Evolutionary conservation across 2,329 filamentous ascomycete species (phyloP).

Genomic region (Colletotrichum sp.): DNA sequence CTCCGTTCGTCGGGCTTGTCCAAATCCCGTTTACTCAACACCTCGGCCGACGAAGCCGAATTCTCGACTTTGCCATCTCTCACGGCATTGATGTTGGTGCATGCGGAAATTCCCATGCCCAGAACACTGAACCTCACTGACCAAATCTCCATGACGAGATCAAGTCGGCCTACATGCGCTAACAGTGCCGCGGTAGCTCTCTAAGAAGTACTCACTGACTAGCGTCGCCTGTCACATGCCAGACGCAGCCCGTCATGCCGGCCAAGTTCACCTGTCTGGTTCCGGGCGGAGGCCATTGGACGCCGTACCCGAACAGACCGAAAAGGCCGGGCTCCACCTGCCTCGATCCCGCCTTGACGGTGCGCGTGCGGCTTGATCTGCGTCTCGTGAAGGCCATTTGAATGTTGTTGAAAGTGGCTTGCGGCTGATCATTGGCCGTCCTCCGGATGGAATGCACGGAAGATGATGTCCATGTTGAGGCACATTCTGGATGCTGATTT

Average conservation of each 20-base stretch:
- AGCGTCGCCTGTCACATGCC: slow-evolving; percentile 7
- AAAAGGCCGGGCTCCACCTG: slow-evolving; percentile 8
- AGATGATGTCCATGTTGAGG: neutral
- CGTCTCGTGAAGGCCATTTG: neutral
- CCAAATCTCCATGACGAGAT: neutral
- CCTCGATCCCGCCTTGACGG: neutral
- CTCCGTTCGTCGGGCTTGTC: neutral
- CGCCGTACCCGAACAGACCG: slow-evolving; percentile 6
- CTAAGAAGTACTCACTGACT: neutral
- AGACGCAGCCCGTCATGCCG: neutral
- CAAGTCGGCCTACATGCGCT: neutral
- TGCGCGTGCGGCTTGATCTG: neutral
- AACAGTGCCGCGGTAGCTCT: neutral
- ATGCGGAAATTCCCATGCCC: neutral
- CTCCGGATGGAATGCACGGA: neutral
- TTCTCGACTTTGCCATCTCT: neutral
- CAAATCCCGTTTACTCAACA: neutral
- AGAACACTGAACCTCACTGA: neutral
- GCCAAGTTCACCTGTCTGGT: neutral
- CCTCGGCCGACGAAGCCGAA: neutral
- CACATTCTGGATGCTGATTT: neutral
- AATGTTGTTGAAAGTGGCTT: neutral
- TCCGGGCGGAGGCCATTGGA: slow-evolving; percentile 6
- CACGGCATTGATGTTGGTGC: neutral
- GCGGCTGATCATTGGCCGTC: neutral